phyloP scores from a whole-genome alignment of 2,329 filamentous ascomycete species.

The Alternaria sp. region DNA sequence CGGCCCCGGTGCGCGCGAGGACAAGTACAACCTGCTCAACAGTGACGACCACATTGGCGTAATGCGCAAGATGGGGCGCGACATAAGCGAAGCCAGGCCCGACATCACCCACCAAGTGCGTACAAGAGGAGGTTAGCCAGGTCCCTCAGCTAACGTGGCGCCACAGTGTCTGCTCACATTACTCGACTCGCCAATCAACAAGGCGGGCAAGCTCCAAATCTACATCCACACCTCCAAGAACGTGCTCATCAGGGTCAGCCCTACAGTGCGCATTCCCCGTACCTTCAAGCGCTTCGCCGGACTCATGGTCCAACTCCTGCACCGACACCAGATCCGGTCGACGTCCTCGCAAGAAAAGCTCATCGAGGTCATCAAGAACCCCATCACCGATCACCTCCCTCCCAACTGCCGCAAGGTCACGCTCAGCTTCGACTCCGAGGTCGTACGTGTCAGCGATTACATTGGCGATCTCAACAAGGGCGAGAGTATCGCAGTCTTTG shows the following conservation, averaged over 20 bases:
- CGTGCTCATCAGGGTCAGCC: conserved; percentile 95
- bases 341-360: conserved; percentile 98
- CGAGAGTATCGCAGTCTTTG: conserved; percentile 96
- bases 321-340: conserved; percentile 93
- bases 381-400: conserved; percentile 94
- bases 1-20: conserved; percentile 73
- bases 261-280: conserved; percentile 95
- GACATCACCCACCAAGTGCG: conserved; percentile 98
- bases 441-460: conserved; percentile 89
- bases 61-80: conserved; percentile 99
- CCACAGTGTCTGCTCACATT: conserved; percentile 91
- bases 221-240: conserved; percentile 98
- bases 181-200: conserved; percentile 97
- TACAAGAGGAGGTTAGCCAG: conserved; percentile 19
- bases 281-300: conserved; percentile 99
- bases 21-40: conserved; percentile 97
- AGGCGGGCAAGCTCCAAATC: conserved; percentile 95
- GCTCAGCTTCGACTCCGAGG: conserved; percentile 87
- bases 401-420: conserved; percentile 98
- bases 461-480: conserved; percentile 77
- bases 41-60: conserved; percentile 99
- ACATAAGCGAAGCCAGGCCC: conserved; percentile 95
- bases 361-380: conserved; percentile 95
- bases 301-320: conserved; percentile 96
- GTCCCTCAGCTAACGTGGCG: conserved; percentile 27